Conservation (phyloP, 495 filamentous ascomycete species). For the Penicillium manginii region DNA sequence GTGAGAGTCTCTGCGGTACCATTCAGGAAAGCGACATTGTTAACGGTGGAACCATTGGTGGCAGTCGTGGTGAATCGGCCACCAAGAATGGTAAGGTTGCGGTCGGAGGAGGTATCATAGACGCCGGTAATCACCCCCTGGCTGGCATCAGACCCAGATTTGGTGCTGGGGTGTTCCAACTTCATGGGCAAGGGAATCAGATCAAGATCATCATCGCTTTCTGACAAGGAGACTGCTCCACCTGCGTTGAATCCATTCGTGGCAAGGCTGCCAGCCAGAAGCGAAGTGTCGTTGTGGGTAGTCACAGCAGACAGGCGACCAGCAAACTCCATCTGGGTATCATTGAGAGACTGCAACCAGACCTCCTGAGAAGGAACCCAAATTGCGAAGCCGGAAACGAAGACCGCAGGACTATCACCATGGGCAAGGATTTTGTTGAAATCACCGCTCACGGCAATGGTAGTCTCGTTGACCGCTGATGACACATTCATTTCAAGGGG, state of each 20-base stretch:
- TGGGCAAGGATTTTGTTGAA: conserved; percentile 75
- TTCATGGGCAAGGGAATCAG: conserved; percentile 64
- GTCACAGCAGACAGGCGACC: conserved; percentile 73
- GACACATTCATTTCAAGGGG: conserved; percentile 80
- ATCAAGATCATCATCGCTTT: conserved; percentile 51
- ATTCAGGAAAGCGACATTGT: conserved; percentile 80
- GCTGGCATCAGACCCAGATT: conserved; percentile 57
- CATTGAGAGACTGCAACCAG: conserved; percentile 83
- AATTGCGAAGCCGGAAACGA: conserved; percentile 77
- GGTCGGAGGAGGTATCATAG: conserved; percentile 68
- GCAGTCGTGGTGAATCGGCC: conserved; percentile 80
- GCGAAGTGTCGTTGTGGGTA: conserved; percentile 60
- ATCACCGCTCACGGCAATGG: conserved; percentile 77
- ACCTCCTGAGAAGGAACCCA: conserved; percentile 91
- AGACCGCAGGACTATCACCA: conserved; percentile 58
- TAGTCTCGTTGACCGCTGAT: conserved; percentile 66
- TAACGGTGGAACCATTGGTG: conserved; percentile 68
- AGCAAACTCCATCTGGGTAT: conserved; percentile 63
- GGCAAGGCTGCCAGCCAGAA: conserved; percentile 78
- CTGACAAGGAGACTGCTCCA: conserved; percentile 67
- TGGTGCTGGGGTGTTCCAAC: conserved; percentile 56
- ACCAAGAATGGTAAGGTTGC: conserved; percentile 85
- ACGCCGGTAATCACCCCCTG: conserved; percentile 73
- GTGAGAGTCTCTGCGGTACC: conserved; percentile 64
- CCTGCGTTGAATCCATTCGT: conserved; percentile 69